Percentiles rank a stretch among this genome's conserved stretches.
Evolutionary conservation across 2,329 filamentous ascomycete species (phyloP).

Genomic region (Fonsecaea multimorphosa): DNA sequence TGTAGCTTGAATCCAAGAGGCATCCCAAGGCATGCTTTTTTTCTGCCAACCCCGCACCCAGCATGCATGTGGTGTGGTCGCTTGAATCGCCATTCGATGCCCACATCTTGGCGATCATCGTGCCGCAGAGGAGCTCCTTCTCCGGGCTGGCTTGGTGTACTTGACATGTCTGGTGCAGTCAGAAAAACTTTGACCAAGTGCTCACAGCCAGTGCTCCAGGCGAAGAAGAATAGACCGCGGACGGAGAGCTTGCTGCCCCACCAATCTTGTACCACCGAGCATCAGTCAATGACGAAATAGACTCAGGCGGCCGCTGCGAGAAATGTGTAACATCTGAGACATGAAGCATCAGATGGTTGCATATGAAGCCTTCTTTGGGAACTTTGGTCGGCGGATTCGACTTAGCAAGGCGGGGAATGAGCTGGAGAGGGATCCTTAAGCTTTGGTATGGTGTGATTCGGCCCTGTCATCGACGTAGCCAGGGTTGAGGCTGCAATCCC

Average conservation of each 20-base stretch:
- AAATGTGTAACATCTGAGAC: conserved; percentile 1
- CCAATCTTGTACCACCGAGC: not conserved
- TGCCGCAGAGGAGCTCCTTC: not conserved
- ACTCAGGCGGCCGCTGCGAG: not conserved
- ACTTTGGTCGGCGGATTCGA: not conserved
- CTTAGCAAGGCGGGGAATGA: not conserved
- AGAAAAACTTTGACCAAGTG: not conserved
- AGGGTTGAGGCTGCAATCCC: not conserved
- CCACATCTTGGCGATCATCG: conserved; percentile 4
- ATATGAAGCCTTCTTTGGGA: not conserved
- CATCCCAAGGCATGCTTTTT: not conserved
- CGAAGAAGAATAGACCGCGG: not conserved
- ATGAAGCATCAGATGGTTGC: conserved; percentile 6
- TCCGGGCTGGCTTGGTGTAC: not conserved
- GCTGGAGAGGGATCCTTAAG: not conserved
- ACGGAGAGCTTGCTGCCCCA: not conserved
- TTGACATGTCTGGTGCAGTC: not conserved
- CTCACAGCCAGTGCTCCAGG: not conserved
- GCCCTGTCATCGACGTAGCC: not conserved
- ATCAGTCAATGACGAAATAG: conserved; percentile 7
- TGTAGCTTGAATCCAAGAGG: conserved; percentile 1
- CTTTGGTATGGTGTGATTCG: conserved; percentile 3
- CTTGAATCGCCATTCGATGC: not conserved
- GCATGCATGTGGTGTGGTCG: not conserved
- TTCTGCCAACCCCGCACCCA: not conserved